Evolutionary conservation across 176 grass and related monocot species (phyloP), one percentile per base, ranked within the genome.

Genomic region (Olyra latifolia): DNA sequence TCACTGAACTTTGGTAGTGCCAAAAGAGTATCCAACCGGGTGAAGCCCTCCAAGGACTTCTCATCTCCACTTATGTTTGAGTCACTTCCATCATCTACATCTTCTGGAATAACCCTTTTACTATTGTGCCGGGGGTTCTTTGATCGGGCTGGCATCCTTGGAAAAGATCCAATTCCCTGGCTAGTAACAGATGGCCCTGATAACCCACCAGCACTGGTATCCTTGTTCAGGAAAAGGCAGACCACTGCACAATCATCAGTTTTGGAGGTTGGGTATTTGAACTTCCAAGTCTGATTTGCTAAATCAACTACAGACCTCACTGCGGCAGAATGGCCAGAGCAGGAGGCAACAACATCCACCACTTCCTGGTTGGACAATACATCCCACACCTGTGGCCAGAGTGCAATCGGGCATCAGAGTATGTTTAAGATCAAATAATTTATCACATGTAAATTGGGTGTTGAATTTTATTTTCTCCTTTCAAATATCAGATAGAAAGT

Each of bases 301-400:
- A 80, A 84, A 35, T 94, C 80, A 45, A 91, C 89, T 20, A 94
- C 32, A 45, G 52, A 71, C 50, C 47, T 83, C 60, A 89, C 92
- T 78, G 86, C 92, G 2, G 44, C 20, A 14, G 82, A 84, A 53
- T 27, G 72, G 20, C 58, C 68, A 46, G 83, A 88, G n/a, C 86
- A 85, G 4, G 83, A 84, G 32, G 86, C 86, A 65, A 94, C 79
- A 45, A 84, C 65, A 69, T 94, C 80, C 35, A 94, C 83, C 29
- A 91, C 92, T 81, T 91, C 92, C 49, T 89, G 80, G 66, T 94
- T 94, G 53, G 92, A 84, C 41, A 94, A 62, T 10, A 94, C 92
- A 84, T 94, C 92, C 92, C 92, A 94, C 3, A 91, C 89, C 92
- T 94, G 76, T 70, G 27, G 39, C 19, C n/a, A 83, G 27, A 76